Percentiles rank a stretch among this genome's conserved stretches.
Evolutionary conservation across 1,284 basidiomycete species (phyloP).

Genomic region (Sparassis latifolia): DNA sequence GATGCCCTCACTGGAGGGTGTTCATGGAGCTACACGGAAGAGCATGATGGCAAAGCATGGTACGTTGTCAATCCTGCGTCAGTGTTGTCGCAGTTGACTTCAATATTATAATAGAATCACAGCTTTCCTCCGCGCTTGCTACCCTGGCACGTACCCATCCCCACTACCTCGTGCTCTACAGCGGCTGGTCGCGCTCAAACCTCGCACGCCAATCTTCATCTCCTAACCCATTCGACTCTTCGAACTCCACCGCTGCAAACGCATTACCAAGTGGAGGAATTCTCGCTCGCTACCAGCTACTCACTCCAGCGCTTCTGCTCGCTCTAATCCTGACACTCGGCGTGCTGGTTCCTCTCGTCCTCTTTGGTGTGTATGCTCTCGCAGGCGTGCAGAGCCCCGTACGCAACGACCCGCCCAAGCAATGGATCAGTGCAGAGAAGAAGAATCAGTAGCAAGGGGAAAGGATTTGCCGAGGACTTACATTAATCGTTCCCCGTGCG

Average conservation of each 20-base stretch:
- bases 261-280: slow-evolving; percentile 45
- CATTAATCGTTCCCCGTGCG: too few relatives aligned
- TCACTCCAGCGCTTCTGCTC: slow-evolving; percentile 76
- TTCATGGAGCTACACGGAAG: slow-evolving; percentile 34
- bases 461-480: too few relatives aligned
- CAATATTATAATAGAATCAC: slow-evolving; percentile 12
- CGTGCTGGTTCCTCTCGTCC: slow-evolving; percentile 64
- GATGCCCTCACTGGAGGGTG: slow-evolving; percentile 44
- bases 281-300: slow-evolving; percentile 68
- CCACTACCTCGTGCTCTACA: slow-evolving; percentile 58
- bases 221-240: background rate
- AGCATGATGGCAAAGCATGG: slow-evolving; percentile 43
- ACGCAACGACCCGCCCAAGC: slow-evolving; percentile 56
- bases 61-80: slow-evolving; percentile 25
- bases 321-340: slow-evolving; percentile 64
- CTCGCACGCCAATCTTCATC: slow-evolving; percentile 11
- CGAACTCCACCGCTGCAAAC: slow-evolving; percentile 7
- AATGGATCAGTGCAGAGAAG: slow-evolving; percentile 62
- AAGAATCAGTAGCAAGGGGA: slow-evolving; percentile 58
- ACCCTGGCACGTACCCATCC: slow-evolving; percentile 42
- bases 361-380: slow-evolving; percentile 63
- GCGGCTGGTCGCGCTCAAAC: slow-evolving; percentile 40
- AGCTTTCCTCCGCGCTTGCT: slow-evolving; percentile 39
- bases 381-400: slow-evolving; percentile 73
- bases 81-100: background rate